Percentiles rank a stretch among this genome's conserved stretches.
phyloP scores from a whole-genome alignment of 202 grass and related monocot genomes.

The Setaria viridis region DNA sequence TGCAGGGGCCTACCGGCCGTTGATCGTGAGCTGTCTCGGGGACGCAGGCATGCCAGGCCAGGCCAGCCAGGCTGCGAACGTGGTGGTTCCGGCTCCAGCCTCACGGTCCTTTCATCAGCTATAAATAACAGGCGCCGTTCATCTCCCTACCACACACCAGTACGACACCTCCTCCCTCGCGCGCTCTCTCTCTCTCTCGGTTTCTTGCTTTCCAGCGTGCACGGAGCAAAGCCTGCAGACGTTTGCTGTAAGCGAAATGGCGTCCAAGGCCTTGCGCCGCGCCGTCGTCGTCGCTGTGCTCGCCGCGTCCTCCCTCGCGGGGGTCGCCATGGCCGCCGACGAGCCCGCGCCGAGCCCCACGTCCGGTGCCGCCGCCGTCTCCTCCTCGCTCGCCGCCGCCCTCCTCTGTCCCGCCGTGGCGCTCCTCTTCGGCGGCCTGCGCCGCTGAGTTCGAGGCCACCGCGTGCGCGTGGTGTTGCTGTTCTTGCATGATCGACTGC shows the following conservation, averaged over 20 bases:
- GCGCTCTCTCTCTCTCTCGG: neutral
- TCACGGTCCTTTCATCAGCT: conserved; percentile 2
- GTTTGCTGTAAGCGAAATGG: conserved; percentile 31
- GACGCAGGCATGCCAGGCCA: conserved; percentile 10
- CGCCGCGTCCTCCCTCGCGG: conserved; percentile 49
- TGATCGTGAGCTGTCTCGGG: conserved; percentile 54
- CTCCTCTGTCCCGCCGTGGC: conserved; percentile 61
- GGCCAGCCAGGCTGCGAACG: conserved; percentile 18
- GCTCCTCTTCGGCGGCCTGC: conserved; percentile 54
- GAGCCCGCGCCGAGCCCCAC: conserved; percentile 74
- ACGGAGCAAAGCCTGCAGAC: neutral
- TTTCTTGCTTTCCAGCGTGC: neutral
- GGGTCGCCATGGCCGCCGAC: conserved; percentile 57
- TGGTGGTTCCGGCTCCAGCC: conserved; percentile 3
- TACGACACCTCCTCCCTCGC: neutral
- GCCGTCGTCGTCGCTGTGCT: conserved; percentile 34
- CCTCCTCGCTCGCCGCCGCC: conserved; percentile 50
- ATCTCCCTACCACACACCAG: neutral
- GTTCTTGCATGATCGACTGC: neutral
- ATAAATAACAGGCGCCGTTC: conserved; percentile 45
- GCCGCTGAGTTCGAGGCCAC: conserved; percentile 42
- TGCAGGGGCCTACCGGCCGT: neutral
- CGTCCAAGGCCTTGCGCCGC: conserved; percentile 44
- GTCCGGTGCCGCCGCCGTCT: conserved; percentile 36
- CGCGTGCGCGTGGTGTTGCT: neutral